Percentiles rank a stretch among this genome's conserved stretches.
Conservation (phyloP, 2,329 filamentous ascomycete genomes). For the Dactylonectria estremocensis region DNA sequence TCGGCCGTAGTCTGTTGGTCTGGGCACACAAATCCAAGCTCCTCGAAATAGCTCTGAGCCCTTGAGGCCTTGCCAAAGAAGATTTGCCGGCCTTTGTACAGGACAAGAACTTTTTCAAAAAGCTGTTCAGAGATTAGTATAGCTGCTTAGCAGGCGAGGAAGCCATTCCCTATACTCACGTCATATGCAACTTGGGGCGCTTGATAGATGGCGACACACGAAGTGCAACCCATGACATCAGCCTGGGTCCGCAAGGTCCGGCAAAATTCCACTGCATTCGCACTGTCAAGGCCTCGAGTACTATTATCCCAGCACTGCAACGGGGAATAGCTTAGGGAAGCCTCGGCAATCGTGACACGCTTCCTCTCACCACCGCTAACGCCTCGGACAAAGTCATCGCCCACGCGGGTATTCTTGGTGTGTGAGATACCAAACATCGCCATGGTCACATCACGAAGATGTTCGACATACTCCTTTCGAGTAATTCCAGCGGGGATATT, state of each 20-base stretch:
- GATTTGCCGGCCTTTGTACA: conserved; percentile 78
- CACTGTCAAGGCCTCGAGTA: conserved; percentile 74
- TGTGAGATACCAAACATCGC: conserved; percentile 79
- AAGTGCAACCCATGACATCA: conserved; percentile 70
- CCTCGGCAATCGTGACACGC: conserved; percentile 56
- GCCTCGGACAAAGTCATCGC: conserved; percentile 76
- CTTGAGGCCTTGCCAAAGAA: conserved; percentile 53
- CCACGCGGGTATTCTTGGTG: conserved; percentile 77
- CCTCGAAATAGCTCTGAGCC: conserved; percentile 45
- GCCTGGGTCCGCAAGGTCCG: conserved; percentile 72
- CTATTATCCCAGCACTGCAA: conserved; percentile 81
- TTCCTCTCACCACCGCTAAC: conserved; percentile 68
- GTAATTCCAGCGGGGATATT: conserved; percentile 70
- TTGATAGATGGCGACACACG: conserved; percentile 76
- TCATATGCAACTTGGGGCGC: conserved; percentile 60
- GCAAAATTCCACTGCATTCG: conserved; percentile 76
- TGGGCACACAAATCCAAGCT: conserved; percentile 69
- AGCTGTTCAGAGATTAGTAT: conserved; percentile 57
- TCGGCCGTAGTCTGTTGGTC: conserved; percentile 76
- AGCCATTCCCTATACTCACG: conserved; percentile 29
- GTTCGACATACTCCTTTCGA: conserved; percentile 66
- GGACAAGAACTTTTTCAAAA: conserved; percentile 78
- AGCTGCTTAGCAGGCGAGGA: conserved; percentile 37
- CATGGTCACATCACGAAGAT: conserved; percentile 78
- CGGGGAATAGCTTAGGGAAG: conserved; percentile 53